Evolutionary conservation across 106 monocot species (phyloP), one percentile per base, ranked within the genome.

Genomic region (Dendrobium nobile): DNA sequence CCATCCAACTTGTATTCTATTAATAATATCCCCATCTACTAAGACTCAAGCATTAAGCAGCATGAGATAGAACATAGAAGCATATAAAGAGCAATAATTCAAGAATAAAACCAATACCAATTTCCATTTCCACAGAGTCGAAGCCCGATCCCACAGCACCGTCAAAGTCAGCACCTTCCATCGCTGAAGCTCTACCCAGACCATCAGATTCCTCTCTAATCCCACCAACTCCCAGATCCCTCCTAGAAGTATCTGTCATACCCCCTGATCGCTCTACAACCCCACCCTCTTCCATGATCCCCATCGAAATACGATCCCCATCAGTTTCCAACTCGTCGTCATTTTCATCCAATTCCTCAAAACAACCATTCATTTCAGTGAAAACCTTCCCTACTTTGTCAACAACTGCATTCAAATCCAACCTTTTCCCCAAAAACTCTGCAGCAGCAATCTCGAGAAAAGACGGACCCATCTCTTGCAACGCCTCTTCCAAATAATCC

Each of bases 381-480:
- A 43, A 3, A 74, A 8, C 33, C 40, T n/a, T 75, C 17, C 13
- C 51, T 41, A 5, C 75, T 28, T 61, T 41, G 31, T 10, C 10
- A 3, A 26, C 45, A 5, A 27, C 26, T 9, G 22, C 61, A 4
- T 16, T 16, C 44, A 41, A 56, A 8, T 3, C 9, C 42, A 47
- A 19, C 16, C 41, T 67, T 13, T 44, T 54, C 15, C 9, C 44
- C 17, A 54, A 9, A 16, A 82, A 40, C 9, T 31, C 77, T 9
- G 56, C 67, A 0, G 86, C 86, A 3, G 55, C 78, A 7, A 85
- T 28, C 55, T 91, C 86, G 37, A 91, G 84, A 79, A 83, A 74
- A 7, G 89, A 59, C 19, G 89, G 87, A 0, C 91, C 91, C 83
- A 91, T 82, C 37, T 48, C 77, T 54, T 64, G 33, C 16, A 59